Evolutionary conservation across 2,329 filamentous ascomycete species (phyloP), one percentile per base, ranked within the genome.

Genomic region (Chrysoporthe puriensis): DNA sequence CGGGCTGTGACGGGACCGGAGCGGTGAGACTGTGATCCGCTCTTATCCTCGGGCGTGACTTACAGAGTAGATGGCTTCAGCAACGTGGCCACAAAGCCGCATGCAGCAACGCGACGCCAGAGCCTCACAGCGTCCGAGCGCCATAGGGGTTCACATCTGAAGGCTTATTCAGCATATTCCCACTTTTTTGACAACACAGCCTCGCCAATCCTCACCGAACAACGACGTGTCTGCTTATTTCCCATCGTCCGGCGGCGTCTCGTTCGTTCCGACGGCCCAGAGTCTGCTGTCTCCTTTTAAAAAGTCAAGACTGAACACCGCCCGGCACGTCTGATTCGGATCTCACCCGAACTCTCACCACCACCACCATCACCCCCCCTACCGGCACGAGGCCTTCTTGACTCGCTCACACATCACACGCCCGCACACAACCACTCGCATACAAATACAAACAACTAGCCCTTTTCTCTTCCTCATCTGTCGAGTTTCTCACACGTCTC

Each of bases 101-200:
- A 54, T 32, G 13, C 7, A 54, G 26, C 50, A 54, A 54, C 13
- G 50, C 57, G 44, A 60, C 40, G n/a, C 43, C 59, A 34, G n/a
- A 14, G 48, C 43, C 21, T 46, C 43, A 6, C n/a, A 56, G 48
- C 36, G 48, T 57, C n/a, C n/a, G 16, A 63, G 48, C 43, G 34
- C 18, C n/a, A 4, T n/a, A 14, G 18, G 40, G 62, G 7, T 36
- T 2, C n/a, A 34, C 34, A 48, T 18, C 14, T 54, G 50, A 52
- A 40, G 34, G 63, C 63, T 65, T 59, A 65, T 42, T 65, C 63
- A 65, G 54, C 63, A 52, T 50, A 21, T 64, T 54, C 26, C 69
- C 64, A 46, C 62, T 64, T 61, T 69, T 61, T 26, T 36, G 43
- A 56, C 57, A 43, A 44, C 57, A 60, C 42, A 32, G 42, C 42